These are phyloP conservation scores for Pythium periplocum DNA, from an alignment of 352 stramenopile genomes.

Conservation along the genomic window DNA sequence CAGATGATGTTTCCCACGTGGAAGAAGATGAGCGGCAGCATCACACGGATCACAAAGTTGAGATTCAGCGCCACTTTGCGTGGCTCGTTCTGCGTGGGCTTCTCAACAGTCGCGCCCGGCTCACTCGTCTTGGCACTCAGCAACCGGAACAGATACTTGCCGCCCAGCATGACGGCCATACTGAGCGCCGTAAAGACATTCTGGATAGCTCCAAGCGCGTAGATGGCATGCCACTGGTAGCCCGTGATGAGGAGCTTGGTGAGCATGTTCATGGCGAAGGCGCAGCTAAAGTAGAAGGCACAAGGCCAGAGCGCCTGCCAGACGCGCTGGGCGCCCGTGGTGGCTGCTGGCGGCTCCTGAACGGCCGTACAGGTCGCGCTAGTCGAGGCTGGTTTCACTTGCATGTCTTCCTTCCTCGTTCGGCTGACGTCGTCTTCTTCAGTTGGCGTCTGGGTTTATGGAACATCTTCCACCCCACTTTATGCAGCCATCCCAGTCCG, in stretches of 20 bases:
- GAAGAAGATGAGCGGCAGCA: constrained; percentile 44
- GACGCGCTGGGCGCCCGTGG: background rate
- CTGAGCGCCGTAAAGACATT: constrained; percentile 55
- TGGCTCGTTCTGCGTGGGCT: background rate
- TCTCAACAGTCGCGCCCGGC: background rate
- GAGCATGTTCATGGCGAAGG: constrained; percentile 73
- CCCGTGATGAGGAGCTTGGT: constrained; percentile 64
- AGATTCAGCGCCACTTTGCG: background rate
- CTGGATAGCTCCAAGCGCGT: constrained; percentile 54
- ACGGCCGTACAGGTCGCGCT: no score
- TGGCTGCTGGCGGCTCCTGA: no score
- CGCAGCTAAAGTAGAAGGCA: constrained; percentile 58
- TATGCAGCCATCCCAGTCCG: no score
- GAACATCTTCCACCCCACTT: no score
- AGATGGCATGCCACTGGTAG: constrained; percentile 55
- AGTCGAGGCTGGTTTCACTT: no score
- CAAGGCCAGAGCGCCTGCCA: constrained; percentile 49
- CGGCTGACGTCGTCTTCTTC: no score
- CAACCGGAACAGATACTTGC: constrained; percentile 4
- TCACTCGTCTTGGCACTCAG: background rate
- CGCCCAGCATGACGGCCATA: constrained; percentile 25
- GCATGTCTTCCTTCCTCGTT: no score
- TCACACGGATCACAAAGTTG: constrained; percentile 19
- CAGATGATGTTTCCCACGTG: constrained; percentile 62
- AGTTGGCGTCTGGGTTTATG: no score